phyloP scores from a whole-genome alignment of 129 eudicot species.

The Flaveria brownii region DNA sequence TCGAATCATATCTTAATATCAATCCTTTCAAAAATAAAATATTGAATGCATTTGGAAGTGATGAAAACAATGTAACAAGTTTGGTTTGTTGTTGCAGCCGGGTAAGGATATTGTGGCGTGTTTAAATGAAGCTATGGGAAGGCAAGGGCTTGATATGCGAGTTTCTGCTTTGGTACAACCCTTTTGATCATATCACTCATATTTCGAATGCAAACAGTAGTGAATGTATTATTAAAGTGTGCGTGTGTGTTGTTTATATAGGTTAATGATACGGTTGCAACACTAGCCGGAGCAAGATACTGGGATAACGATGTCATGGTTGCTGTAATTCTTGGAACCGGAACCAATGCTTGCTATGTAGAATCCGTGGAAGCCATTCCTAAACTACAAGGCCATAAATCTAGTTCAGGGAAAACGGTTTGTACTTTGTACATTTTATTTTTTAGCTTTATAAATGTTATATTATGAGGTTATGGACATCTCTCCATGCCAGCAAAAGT shows the following conservation, averaged over 20 bases:
- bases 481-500: not conserved
- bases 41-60: not conserved
- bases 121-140: constrained; percentile 74
- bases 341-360: constrained; percentile 89
- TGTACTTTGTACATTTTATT: not conserved
- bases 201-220: not conserved
- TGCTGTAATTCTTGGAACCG: constrained; percentile 86
- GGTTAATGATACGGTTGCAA: constrained; percentile 92
- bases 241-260: constrained; percentile 31
- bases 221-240: constrained; percentile 6
- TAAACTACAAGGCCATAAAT: constrained; percentile 43
- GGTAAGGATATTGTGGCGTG: constrained; percentile 79
- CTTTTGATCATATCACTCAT: not conserved
- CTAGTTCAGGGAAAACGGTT: constrained; percentile 60
- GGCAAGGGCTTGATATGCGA: constrained; percentile 72
- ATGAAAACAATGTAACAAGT: not conserved
- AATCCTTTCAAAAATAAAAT: not conserved
- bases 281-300: constrained; percentile 84
- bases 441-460: not conserved
- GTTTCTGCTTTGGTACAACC: constrained; percentile 75
- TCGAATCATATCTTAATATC: not conserved
- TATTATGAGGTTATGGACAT: not conserved
- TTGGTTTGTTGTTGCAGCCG: constrained; percentile 43
- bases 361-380: constrained; percentile 71
- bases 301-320: constrained; percentile 87